A percentile compares a stretch with the other conserved stretches of the same genome.
These are phyloP conservation scores for Monosporascus sp. DNA, from an alignment of 2,329 filamentous ascomycete species.

Conservation along the genomic window DNA sequence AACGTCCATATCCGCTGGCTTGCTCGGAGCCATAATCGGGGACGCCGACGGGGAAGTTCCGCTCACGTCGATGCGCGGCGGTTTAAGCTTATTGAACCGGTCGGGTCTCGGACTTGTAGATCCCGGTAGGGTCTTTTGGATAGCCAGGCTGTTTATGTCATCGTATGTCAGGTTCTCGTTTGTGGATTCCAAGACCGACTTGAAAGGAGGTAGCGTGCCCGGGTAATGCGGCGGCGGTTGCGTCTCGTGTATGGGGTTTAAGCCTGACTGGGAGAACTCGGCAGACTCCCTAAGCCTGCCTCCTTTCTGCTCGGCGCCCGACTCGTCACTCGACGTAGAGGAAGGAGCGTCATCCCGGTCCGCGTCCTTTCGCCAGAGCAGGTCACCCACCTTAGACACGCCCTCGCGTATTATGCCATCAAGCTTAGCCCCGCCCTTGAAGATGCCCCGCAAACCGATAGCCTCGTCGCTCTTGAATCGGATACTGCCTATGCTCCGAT, in stretches of 20 bases:
- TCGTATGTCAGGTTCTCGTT: conserved; percentile 13
- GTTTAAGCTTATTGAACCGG: conserved; percentile 44
- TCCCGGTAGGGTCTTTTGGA: conserved; percentile 17
- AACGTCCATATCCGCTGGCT: conserved; percentile 26
- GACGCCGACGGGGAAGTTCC: conserved; percentile 34
- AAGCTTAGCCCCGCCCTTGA: conserved; percentile 66
- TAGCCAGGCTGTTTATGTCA: conserved; percentile 11
- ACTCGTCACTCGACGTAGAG: conserved; percentile 42
- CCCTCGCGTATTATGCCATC: conserved; percentile 63
- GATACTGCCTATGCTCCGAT: conserved; percentile 45
- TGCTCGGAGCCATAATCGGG: conserved; percentile 16
- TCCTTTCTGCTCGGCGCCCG: conserved; percentile 38
- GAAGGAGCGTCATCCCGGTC: conserved; percentile 28
- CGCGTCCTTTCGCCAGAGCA: conserved; percentile 51
- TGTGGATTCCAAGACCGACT: conserved; percentile 26
- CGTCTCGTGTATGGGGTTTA: conserved; percentile 25
- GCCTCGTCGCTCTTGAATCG: conserved; percentile 38
- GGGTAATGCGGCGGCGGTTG: conserved; percentile 40
- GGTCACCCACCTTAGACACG: conserved; percentile 51
- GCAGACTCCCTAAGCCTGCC: conserved; percentile 33
- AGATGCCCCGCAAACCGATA: conserved; percentile 64
- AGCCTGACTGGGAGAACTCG: conserved; percentile 30
- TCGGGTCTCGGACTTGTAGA: conserved; percentile 36
- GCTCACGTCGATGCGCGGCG: conserved; percentile 43
- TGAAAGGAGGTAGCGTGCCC: conserved; percentile 48